These are phyloP conservation scores for Triticum aestivum DNA, from an alignment of 176 grass and related monocot genomes.

Conservation along the genomic window IWGSC_CS_RefSeq_v2.1 NC_057801.1:467715640-467716139, in stretches of 20 bases:
- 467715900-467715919: background rate
- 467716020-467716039: background rate
- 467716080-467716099: background rate
- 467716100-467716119: background rate
- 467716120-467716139: background rate
- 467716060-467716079: background rate
- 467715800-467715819: background rate
- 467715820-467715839: background rate
- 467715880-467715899: background rate
- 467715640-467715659: background rate
- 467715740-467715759: background rate
- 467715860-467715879: slow-evolving; percentile 7
- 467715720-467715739: background rate
- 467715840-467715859: slow-evolving; percentile 10
- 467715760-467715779: background rate
- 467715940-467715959: background rate
- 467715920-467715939: background rate
- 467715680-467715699: no score
- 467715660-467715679: background rate
- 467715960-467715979: background rate
- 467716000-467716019: background rate
- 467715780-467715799: background rate
- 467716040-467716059: background rate
- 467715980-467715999: background rate
- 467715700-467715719: no score